Conservation (phyloP, 1,139 yeast genomes). For the Kodamaea suecica region DNA sequence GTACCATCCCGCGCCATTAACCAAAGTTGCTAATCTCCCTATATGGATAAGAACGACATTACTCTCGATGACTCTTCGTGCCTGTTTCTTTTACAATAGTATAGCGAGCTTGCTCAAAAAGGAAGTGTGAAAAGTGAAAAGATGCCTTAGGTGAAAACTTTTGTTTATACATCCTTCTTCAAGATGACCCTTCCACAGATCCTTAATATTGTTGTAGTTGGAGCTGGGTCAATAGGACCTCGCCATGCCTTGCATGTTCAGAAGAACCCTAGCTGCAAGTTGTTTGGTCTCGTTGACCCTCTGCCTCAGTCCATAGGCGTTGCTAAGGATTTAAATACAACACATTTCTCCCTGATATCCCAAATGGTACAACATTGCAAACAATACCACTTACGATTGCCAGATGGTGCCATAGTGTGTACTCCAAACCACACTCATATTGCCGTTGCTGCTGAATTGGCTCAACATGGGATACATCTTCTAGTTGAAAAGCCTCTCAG, state of each 20-base stretch:
- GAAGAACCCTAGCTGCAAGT: slow-evolving; percentile 23
- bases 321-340: slow-evolving; percentile 26
- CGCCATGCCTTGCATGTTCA: slow-evolving; percentile 38
- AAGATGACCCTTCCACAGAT: slow-evolving; percentile 17
- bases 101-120: no score
- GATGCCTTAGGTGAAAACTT: no score
- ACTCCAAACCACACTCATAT: slow-evolving; percentile 43
- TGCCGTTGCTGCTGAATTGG: slow-evolving; percentile 31
- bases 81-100: no score
- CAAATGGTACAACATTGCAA: slow-evolving; percentile 29
- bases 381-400: slow-evolving; percentile 17
- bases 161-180: background rate
- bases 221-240: slow-evolving; percentile 45
- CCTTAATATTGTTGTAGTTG: slow-evolving; percentile 27
- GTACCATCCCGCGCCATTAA: no score
- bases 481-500: slow-evolving; percentile 41
- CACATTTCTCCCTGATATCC: slow-evolving; percentile 26
- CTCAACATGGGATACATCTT: slow-evolving; percentile 31
- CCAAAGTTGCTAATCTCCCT: no score
- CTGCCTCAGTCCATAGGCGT: slow-evolving; percentile 22
- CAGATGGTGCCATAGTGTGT: slow-evolving; percentile 40
- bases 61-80: no score
- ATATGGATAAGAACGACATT: no score
- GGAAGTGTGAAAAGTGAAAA: no score
- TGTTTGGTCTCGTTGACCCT: slow-evolving; percentile 39